Base-by-base conservation (phyloP, 2,329 filamentous ascomycete genomes). In the Ceratocystiopsis minuta region DNA sequence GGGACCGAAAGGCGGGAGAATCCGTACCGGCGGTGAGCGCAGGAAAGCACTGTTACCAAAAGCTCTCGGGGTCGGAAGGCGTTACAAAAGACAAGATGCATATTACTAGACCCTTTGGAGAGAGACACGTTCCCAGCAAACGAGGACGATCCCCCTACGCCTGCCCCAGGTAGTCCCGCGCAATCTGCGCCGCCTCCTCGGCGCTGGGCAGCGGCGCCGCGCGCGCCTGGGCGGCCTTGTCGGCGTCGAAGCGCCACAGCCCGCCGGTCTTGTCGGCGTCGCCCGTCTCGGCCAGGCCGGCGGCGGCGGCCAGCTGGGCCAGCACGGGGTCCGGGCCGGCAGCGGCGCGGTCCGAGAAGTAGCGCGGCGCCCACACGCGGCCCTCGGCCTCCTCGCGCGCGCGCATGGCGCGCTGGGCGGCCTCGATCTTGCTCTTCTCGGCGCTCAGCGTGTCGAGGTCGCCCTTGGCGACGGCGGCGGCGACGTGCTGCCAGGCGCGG, bases 361-460 rank as follows among this genome's bases (percentile, higher is more conserved):
- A 96, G 42, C 80, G 71, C 37, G 86, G 71, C 54, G 86, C 72
- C 88, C 90, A 98, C 35, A 73, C 66, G 36, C 70, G 70, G 16
- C 77, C 77, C 51, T 86, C 81, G n/a, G 71, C 68, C 52, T 74
- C 75, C 58, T 95, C 87, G 53, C 74, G 67, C 56, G 73, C 72
- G 48, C 87, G 75, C 62, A 65, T 54, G 75, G 67, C 58, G 72
- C 83, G 76, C 66, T 96, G 88, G 33, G 78, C 76, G 51, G 85
- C 83, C 61, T 96, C 90, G 49, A 96, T 93, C 60, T 84, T 83
- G 44, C 72, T 72, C 67, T 96, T 96, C 57, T 93, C 83, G 14
- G 62, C 55, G 2, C 76, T 75, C 1, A 85, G 84, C 5, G 71
- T 64, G 51, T 94, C 84, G 72, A 95, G 84, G 57, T 95, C 84